These are phyloP conservation scores for Dentipellis sp. DNA, from an alignment of 768 basidiomycete genomes.

Conservation along the genomic window DNA sequence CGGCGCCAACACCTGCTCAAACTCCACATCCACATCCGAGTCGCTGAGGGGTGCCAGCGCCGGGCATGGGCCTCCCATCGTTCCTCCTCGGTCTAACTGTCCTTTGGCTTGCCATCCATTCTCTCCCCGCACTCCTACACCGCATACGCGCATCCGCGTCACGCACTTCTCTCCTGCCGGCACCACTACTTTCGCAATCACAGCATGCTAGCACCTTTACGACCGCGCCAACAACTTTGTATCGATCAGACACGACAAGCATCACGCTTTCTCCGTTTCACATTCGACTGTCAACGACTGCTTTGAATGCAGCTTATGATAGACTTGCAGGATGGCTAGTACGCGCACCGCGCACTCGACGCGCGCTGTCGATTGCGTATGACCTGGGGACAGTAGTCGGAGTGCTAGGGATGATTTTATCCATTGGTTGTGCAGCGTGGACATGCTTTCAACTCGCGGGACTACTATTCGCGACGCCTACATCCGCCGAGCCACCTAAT, in stretches of 20 bases:
- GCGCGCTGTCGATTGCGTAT: conserved; percentile 32
- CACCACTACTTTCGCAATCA: background rate
- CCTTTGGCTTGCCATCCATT: background rate
- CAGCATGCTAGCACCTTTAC: background rate
- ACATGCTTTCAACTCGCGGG: conserved; percentile 21
- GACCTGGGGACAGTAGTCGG: conserved; percentile 38
- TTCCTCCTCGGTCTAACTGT: background rate
- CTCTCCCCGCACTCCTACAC: background rate
- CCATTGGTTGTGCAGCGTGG: conserved; percentile 30
- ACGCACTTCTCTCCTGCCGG: background rate
- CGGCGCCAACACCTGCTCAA: too few relatives aligned
- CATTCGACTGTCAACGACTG: conserved; percentile 11
- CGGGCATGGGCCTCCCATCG: too few relatives aligned
- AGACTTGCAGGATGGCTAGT: background rate
- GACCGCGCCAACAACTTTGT: background rate
- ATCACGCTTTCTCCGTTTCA: conserved; percentile 3
- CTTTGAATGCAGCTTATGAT: conserved; percentile 8
- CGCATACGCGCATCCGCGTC: background rate
- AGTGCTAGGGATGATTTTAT: conserved; percentile 38
- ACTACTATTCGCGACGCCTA: background rate
- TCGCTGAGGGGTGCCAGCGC: too few relatives aligned
- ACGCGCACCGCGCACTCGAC: conserved; percentile 7
- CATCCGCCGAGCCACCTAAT: background rate
- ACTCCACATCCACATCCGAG: too few relatives aligned
- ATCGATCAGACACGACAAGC: background rate